Base-by-base conservation (phyloP, 1,139 yeast genomes). In the Hyphopichia wangnamkhiaoensis region DNA sequence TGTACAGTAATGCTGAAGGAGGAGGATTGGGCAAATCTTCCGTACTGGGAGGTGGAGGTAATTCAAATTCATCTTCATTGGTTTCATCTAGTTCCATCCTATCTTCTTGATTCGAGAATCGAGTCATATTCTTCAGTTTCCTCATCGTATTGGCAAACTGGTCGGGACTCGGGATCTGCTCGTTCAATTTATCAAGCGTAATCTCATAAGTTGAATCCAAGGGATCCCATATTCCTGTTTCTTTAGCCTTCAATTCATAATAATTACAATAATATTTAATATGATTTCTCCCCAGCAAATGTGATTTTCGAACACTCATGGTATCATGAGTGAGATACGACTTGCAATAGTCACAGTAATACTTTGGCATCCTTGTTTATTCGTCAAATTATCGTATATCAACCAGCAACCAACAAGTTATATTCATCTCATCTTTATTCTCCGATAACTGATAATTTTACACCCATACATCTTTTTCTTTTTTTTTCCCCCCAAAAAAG, bases 311-410 rank as follows among this genome's bases (percentile, higher is more conserved):
- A 38, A 90, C 97, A 64, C 95, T 85, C 58, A 82, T 71, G 23
- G 95, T 85, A 62, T 89, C 96, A 57, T 90, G 97, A 2, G 96
- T 90, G 44, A 90, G 70, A 53, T 85, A 84, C 18, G 91, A 80
- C 62, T 82, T 83, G 59, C 97, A 90, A 57, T 89, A 90, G 53
- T 86, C 95, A 63, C 97, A 90, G 63, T 84, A 86, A 60, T 83
- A 85, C 50, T 74, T 76, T 5, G 79, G 76, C 81, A 76, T 75
- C 4, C n/a, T 25, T 25, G 10, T 10, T 25, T 25, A 14, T 7
- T 21, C 10, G 10, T 21, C 9, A 8, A 8, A 21, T 21, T 21
- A 7, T 21, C 24, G 24, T 10, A 21, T 10, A 8, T 8, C 10
- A 10, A 8, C 9, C 24, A 21, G 13, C 28, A n/a, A n/a, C 8